Percentiles rank a stretch among this genome's conserved stretches.
phyloP scores from a whole-genome alignment of 495 filamentous ascomycete genomes.

The Tuber indicum region DNA sequence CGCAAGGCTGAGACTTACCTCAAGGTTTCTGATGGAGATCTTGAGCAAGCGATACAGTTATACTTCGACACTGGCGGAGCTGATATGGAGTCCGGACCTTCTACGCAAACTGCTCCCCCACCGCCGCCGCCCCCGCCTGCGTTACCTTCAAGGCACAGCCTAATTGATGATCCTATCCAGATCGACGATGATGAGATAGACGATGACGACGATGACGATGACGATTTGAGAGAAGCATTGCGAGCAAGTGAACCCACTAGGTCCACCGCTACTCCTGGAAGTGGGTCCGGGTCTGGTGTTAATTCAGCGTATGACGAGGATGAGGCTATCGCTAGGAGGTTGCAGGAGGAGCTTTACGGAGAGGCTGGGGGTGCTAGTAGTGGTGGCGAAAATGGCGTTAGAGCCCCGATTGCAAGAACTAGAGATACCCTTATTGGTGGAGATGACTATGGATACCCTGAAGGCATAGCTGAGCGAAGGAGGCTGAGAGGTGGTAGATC shows the following conservation, averaged over 20 bases:
- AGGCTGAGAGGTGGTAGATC: conserved; percentile 30
- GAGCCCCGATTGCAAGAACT: conserved; percentile 84
- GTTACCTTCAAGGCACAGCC: not conserved
- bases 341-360: conserved; percentile 87
- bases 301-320: conserved; percentile 63
- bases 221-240: conserved; percentile 40
- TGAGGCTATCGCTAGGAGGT: conserved; percentile 79
- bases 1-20: conserved; percentile 63
- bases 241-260: conserved; percentile 43
- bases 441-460: conserved; percentile 45
- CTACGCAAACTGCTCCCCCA: conserved; percentile 45
- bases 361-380: conserved; percentile 41
- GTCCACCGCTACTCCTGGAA: conserved; percentile 4
- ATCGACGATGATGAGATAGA: conserved; percentile 33
- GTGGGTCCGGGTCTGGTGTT: conserved; percentile 13
- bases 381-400: conserved; percentile 54
- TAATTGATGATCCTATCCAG: conserved; percentile 6
- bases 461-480: not conserved
- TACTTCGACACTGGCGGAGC: conserved; percentile 76
- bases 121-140: conserved; percentile 42
- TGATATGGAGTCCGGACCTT: conserved; percentile 46
- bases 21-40: conserved; percentile 68
- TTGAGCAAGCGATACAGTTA: conserved; percentile 78
- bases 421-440: conserved; percentile 79
- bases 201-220: conserved; percentile 41